Evolutionary conservation across 1,139 yeast genomes (phyloP), one percentile per base, ranked within the genome.

Genomic region (Zygoascus hellenicus): DNA sequence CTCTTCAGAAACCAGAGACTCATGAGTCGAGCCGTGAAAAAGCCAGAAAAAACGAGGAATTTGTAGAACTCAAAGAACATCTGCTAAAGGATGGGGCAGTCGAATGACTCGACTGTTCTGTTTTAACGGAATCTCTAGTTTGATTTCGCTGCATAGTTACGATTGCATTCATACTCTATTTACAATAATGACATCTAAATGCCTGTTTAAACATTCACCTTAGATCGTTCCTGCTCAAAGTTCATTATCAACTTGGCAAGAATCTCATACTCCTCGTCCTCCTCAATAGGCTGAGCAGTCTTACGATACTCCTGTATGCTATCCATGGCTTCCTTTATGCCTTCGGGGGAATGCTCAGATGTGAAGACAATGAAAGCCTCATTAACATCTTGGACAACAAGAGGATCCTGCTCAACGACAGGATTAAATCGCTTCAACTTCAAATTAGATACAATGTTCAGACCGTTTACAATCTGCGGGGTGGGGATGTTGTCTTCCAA

Each of bases 401-500:
- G 45, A 34, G 59, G 55, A 11, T 49, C 54, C 31, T 46, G 44
- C 6, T 47, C 56, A 6, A 48, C 51, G 9, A 43, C 42, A 31
- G 51, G 34, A 51, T 50, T 37, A 30, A 75, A 80, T 56, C 78
- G 74, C 48, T 70, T 70, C 43, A 79, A 68, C 66, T 86, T 86
- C 60, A 88, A 67, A 57, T 77, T 71, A 30, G 95, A 86, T 34
- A 86, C 76, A 52, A 70, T 78, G 53, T 76, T 71, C 44, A 89
- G 69, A 26, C 96, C 96, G 47, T 76, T 71, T 13, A 84, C 76
- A 52, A 84, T 83, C 51, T 73, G 71, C 48, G 81, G 74, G 56
- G 81, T 84, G n/a, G 81, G 78, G 14, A 58, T 50, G 50, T 72
- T 74, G 40, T 67, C 74, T 48, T 66, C 74, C 50, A 76, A 68